phyloP scores from a whole-genome alignment of 257 asterid species.

The Jacaranda mimosifolia region DNA sequence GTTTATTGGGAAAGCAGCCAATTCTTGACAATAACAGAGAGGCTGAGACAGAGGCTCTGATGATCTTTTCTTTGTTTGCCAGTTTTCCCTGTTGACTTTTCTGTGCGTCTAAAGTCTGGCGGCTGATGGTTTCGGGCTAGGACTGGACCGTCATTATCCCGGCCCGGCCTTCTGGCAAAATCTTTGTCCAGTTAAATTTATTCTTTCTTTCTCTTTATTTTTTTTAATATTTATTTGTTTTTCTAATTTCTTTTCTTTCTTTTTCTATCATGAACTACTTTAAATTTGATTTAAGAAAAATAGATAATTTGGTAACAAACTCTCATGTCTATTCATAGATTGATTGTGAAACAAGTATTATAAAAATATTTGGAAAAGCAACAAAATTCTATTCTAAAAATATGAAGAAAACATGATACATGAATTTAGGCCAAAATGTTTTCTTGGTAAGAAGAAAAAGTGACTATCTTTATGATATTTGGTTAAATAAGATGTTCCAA shows the following conservation, averaged over 20 bases:
- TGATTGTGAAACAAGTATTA: too few relatives aligned
- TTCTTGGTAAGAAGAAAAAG: not conserved
- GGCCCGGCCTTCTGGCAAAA: not conserved
- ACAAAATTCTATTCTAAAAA: too few relatives aligned
- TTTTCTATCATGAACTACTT: too few relatives aligned
- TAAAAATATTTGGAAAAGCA: too few relatives aligned
- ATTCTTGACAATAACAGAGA: constrained; percentile 40
- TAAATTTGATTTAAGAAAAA: too few relatives aligned
- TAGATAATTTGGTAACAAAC: too few relatives aligned
- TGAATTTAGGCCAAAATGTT: not conserved
- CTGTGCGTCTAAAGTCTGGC: constrained; percentile 31
- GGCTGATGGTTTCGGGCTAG: constrained; percentile 38
- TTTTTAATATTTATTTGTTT: not conserved
- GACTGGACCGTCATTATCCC: constrained; percentile 21
- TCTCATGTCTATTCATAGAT: too few relatives aligned
- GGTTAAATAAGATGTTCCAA: too few relatives aligned
- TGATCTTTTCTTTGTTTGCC: not conserved
- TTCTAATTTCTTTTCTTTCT: too few relatives aligned
- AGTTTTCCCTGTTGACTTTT: constrained; percentile 40
- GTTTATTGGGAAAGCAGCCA: constrained; percentile 16
- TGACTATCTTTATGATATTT: not conserved
- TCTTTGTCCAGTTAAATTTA: not conserved
- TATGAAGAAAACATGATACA: too few relatives aligned
- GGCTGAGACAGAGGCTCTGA: not conserved
- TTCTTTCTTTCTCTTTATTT: not conserved